These are phyloP conservation scores for Suillus weaverae DNA, from an alignment of 768 basidiomycete genomes.

Conservation along the genomic window DNA sequence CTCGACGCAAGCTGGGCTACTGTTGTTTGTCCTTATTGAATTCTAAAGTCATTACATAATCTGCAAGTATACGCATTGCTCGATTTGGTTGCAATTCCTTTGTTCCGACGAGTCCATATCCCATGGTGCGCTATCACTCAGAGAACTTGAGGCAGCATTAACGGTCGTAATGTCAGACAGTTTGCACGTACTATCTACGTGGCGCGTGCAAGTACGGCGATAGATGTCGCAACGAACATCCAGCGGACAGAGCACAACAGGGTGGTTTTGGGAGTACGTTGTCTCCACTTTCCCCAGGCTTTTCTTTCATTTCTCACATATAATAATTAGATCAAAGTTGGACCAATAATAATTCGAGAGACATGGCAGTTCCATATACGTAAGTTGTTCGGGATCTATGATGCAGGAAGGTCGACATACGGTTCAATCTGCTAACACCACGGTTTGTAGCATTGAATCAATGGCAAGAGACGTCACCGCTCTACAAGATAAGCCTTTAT, in stretches of 20 bases:
- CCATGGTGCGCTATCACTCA: neutral
- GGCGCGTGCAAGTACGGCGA: conserved; percentile 68
- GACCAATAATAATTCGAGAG: conserved; percentile 31
- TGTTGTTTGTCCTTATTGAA: conserved; percentile 21
- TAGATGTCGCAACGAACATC: conserved; percentile 68
- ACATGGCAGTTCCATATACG: conserved; percentile 39
- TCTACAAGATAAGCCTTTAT: conserved; percentile 66
- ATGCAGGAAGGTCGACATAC: conserved; percentile 4
- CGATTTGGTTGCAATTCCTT: neutral
- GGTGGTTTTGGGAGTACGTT: conserved; percentile 54
- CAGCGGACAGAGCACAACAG: conserved; percentile 32
- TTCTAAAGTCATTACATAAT: conserved; percentile 9
- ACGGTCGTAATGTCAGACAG: conserved; percentile 36
- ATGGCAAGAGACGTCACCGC: conserved; percentile 64
- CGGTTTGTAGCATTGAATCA: conserved; percentile 51
- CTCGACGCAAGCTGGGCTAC: neutral
- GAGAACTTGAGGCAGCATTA: neutral
- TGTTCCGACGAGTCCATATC: neutral
- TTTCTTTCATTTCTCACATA: conserved; percentile 15
- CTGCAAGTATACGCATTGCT: conserved; percentile 9
- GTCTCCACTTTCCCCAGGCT: conserved; percentile 7
- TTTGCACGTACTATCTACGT: conserved; percentile 63
- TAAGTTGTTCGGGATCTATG: conserved; percentile 24
- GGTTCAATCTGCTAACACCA: neutral
- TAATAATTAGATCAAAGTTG: conserved; percentile 41